These are phyloP conservation scores for Ambispora gerdemannii DNA, from an alignment of 192 early-diverging fungal genomes.

Conservation along the genomic window DNA sequence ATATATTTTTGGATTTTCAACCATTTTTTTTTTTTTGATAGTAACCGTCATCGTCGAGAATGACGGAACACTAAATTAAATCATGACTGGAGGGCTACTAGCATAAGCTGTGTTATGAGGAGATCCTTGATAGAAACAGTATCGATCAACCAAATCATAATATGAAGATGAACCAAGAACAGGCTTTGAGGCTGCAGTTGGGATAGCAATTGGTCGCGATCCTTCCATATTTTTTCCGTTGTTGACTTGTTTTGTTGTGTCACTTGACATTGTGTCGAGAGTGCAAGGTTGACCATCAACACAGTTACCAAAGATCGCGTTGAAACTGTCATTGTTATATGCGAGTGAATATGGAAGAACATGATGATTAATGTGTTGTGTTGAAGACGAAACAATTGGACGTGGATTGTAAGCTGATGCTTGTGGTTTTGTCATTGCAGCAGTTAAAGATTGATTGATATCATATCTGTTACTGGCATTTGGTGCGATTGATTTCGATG, in stretches of 20 bases:
- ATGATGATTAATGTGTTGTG: slow-evolving; percentile 13
- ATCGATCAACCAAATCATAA: slow-evolving; percentile 51
- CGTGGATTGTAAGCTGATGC: neutral
- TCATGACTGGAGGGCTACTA: neutral
- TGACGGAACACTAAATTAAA: neutral
- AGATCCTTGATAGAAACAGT: slow-evolving; percentile 52
- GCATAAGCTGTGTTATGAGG: slow-evolving; percentile 32
- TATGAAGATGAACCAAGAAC: slow-evolving; percentile 48
- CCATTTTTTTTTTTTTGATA: too few species aligned
- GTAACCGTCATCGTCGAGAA: neutral
- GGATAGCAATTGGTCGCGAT: slow-evolving; percentile 38
- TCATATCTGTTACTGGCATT: slow-evolving; percentile 35
- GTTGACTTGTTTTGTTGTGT: slow-evolving; percentile 7
- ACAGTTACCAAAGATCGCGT: slow-evolving; percentile 2
- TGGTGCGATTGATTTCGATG: neutral
- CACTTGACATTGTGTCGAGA: neutral
- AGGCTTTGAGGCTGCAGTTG: slow-evolving; percentile 33
- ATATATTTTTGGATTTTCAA: too few species aligned
- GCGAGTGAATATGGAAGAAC: slow-evolving; percentile 14
- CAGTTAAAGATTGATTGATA: slow-evolving; percentile 40
- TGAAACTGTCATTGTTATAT: neutral
- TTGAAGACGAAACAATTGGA: neutral
- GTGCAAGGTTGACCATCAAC: slow-evolving; percentile 26
- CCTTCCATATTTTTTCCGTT: neutral
- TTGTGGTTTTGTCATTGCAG: slow-evolving; percentile 33